Conservation (phyloP, 108 stramenopile genomes). For the Stephanodiscus minutulus region DNA sequence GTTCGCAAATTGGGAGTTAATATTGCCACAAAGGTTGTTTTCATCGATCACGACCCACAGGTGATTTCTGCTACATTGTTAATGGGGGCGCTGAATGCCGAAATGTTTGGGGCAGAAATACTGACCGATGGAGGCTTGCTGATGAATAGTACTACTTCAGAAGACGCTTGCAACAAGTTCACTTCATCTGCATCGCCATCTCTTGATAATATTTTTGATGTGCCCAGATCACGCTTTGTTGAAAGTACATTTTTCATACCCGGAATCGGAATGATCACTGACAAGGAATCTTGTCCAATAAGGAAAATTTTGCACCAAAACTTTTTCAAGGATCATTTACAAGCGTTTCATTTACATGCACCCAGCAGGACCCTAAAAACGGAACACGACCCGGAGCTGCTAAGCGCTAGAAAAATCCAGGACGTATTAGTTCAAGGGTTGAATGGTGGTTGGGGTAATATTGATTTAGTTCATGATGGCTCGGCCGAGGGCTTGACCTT, state of each 20-base stretch:
- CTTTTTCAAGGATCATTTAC: constrained; percentile 60
- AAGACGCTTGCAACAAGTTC: constrained; percentile 12
- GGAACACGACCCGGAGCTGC: constrained; percentile 69
- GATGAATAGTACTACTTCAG: constrained; percentile 10
- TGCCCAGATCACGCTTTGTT: constrained; percentile 61
- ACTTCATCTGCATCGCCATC: constrained; percentile 14
- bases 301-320: constrained; percentile 55
- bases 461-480: constrained; percentile 63
- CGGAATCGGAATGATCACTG: constrained; percentile 41
- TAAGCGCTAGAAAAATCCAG: constrained; percentile 43
- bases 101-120: constrained; percentile 67
- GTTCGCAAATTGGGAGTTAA: constrained; percentile 76
- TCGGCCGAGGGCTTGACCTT: constrained; percentile 49
- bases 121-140: constrained; percentile 57
- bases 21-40: constrained; percentile 77
- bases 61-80: constrained; percentile 50
- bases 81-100: constrained; percentile 51
- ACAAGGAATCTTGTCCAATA: constrained; percentile 28
- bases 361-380: constrained; percentile 68
- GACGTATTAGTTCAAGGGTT: constrained; percentile 32
- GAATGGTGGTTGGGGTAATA: constrained; percentile 28
- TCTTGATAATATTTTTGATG: constrained; percentile 17
- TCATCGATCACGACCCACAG: constrained; percentile 66
- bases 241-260: constrained; percentile 64
- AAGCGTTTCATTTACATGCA: constrained; percentile 61